A percentile compares a stretch with the other conserved stretches of the same genome.
phyloP scores from a whole-genome alignment of 202 grass and related monocot species.

The Setaria viridis region DNA sequence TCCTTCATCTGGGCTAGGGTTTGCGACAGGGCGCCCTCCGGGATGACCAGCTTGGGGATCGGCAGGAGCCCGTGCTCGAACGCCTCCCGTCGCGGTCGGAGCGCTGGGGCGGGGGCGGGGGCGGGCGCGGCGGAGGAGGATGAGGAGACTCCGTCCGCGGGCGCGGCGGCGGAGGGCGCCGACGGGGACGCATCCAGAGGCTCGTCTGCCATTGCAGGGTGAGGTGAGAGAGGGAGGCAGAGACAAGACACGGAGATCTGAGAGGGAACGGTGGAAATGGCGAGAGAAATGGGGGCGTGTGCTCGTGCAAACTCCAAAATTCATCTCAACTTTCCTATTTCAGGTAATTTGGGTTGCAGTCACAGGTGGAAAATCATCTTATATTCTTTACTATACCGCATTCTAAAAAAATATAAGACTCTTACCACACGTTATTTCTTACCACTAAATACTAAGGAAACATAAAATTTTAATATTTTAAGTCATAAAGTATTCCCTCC shows the following conservation, averaged over 20 bases:
- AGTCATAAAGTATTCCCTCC: no score
- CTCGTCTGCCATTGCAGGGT: slow-evolving; percentile 53
- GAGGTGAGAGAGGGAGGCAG: neutral
- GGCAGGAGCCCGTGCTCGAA: slow-evolving; percentile 96
- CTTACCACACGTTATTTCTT: neutral
- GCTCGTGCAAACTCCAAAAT: neutral
- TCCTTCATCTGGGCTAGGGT: slow-evolving; percentile 66
- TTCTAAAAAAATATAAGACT: neutral
- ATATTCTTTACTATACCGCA: neutral
- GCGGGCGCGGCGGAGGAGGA: neutral
- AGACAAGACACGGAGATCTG: slow-evolving; percentile 45
- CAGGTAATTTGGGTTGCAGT: neutral
- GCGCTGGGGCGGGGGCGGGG: slow-evolving; percentile 22
- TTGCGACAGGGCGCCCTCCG: slow-evolving; percentile 67
- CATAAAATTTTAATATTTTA: no score
- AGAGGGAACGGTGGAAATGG: slow-evolving; percentile 24
- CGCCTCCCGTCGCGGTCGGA: slow-evolving; percentile 80
- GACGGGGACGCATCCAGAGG: slow-evolving; percentile 44
- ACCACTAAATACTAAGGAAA: no score
- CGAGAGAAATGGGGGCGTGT: neutral
- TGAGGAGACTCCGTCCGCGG: neutral
- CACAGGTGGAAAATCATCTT: neutral
- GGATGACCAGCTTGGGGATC: slow-evolving; percentile 84
- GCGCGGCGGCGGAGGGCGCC: slow-evolving; percentile 3
- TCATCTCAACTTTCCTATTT: neutral